Evolutionary conservation across 192 early-diverging fungal genomes (phyloP), one percentile per base, ranked within the genome.

Genomic region (Kappamyces sp.): DNA sequence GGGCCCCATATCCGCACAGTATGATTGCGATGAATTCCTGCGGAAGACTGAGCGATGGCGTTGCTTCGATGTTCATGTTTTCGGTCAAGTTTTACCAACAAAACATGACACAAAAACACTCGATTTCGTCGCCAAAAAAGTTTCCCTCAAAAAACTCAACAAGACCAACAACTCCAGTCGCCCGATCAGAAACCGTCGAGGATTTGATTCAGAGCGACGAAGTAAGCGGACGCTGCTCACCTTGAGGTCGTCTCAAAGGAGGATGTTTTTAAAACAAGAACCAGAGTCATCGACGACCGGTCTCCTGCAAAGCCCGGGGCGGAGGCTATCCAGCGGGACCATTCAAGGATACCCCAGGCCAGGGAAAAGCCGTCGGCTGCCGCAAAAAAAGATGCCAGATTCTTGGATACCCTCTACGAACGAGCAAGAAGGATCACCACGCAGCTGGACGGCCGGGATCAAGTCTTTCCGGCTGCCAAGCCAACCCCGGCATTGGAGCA

Each of bases 1-100:
- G 64, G 9, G 51, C 44, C 31, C 63, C 63, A 33, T 55, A 49
- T 5, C 63, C 63, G 12, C 23, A n/a, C 7, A 64, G 63, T 3
- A 64, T 12, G 5, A 64, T 44, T 44, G n/a, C 49, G 32, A 50
- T 31, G 15, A 6, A 15, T 5, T 31, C 32, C 8, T 50, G 15
- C 15, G 49, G 32, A 12, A 6, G 49, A 6, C 6, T 12, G 6
- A 15, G 6, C 49, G n/a, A 33, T 8, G 32, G 49, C n/a, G 23
- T 8, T 6, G 6, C n/a, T 8, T 6, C 6, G n/a, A 33, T 50
- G 49, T 5, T 6, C n/a, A 7, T 6, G 8, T 9, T 35, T 48
- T 61, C 55, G 41, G 47, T 62, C 43, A 23, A 57, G 32, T 36
- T 57, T 36, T 57, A 35, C 38, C 7, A 41, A 23, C 23, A 40